A percentile compares a stretch with the other conserved stretches of the same genome.
These are phyloP conservation scores for Effrenium voratum DNA, from an alignment of 73 alveolate genomes.

Conservation along the genomic window DNA sequence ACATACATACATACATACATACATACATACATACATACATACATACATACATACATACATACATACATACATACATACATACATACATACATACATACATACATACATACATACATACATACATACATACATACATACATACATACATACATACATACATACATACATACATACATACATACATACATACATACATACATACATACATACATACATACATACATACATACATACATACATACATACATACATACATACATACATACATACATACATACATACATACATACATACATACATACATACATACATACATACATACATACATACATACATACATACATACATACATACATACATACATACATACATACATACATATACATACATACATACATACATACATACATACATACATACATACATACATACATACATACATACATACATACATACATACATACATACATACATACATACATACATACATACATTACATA, in stretches of 20 bases:
- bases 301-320: not conserved
- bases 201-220: not conserved
- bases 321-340: not conserved
- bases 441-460: not conserved
- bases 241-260: not conserved
- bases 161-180: not conserved
- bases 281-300: not conserved
- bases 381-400: not conserved
- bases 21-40: too few relatives aligned
- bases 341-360: not conserved
- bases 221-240: not conserved
- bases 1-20: not conserved
- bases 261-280: not conserved
- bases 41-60: not conserved
- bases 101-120: not conserved
- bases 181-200: not conserved
- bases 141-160: not conserved
- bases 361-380: not conserved
- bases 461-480: too few relatives aligned
- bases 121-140: not conserved
- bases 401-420: not conserved
- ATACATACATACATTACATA: not conserved
- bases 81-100: not conserved
- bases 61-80: too few relatives aligned
- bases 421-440: not conserved